Base-by-base conservation (phyloP, 2,329 filamentous ascomycete genomes). In the Botrytis medusae region DNA sequence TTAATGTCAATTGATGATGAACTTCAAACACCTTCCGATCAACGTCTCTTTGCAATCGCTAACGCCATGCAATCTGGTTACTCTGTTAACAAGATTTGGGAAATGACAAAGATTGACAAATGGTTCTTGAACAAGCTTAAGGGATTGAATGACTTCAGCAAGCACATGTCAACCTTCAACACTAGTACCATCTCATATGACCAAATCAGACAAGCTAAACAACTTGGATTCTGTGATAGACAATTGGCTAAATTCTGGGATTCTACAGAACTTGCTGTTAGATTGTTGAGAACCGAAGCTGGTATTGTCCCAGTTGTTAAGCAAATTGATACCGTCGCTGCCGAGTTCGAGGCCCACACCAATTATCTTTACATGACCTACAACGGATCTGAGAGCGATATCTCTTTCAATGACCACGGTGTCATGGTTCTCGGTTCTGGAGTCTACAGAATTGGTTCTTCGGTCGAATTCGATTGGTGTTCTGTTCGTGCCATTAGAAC, bases 101-200 rank as follows among this genome's bases (percentile, higher is more conserved):
- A 98, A 10, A 86, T 99, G 78, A 97, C 93, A 84, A 98, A 97
- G 88, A 99, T 99, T 80, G 96, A 98, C 86, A 97, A 97, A 85
- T 98, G 96, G 96, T 99, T 99, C 87, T 85, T 99, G 79, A 90
- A 98, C 90, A 98, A 99, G 89, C 90, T 99, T 69, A 91, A 97
- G 85, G 98, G 98, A 86, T 93, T 99, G 79, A 96, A 97, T 71
- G 90, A 98, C 84, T 95, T 69, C n/a, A 57, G 65, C 65, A 42
- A 69, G n/a, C 65, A 69, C 16, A 69, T 57, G 65, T 69, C 48
- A 42, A 69, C 65, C 48, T 69, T 69, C 48, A 69, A 29, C 37
- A 69, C 65, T 92, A 91, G 92, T 85, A 93, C 92, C 74, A 90
- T 90, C 77, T 93, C 97, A 82, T 90, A 98, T 75, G 90, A 97